Base-by-base conservation (phyloP, 768 basidiomycete species). In the Leccinum fibrillosum region DNA sequence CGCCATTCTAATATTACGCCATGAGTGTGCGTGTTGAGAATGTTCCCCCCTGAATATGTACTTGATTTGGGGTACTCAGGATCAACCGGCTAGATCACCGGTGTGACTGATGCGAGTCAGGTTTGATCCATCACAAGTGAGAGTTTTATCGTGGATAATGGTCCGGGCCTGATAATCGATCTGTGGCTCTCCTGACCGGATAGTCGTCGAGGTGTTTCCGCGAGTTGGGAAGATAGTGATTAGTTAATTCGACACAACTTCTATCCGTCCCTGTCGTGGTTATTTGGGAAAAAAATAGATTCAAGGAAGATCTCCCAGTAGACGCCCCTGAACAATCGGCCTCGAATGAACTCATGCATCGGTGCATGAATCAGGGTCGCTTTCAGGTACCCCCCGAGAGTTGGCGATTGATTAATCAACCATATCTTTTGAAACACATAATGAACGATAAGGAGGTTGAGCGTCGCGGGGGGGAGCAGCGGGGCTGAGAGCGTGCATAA, bases 361-460 rank as follows among this genome's bases (percentile, higher is more conserved):
- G 17, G 28, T 49, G 52, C 59, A 66, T 70, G 61, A 66, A 60
- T 64, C 68, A 69, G 68, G 69, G 69, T 64, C 69, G 54, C 23
- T 19, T 19, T 60, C 69, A 61, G 66, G 64, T 62, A 66, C 66
- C 28, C 25, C 25, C 30, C 39, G 17, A 44, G 26, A 23, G 39
- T 23, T 49, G 53, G 60, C 60, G 60, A 68, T 69, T 58, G 58
- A 49, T 51, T 28, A 37, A 68, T 65, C 62, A 32, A 58, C 23
- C 25, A 13, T 28, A 42, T 8, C 19, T 2, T 13, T 13, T 32
- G 9, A 23, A 17, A 19, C 5, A 15, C 9, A 54, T 53, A 54
- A 55, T 52, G 39, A 42, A 42, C n/a, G 19, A 44, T 44, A 44
- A 12, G 42, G 42, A 21, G 39, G 42, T 44, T 42, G 53, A 54